phyloP scores from a whole-genome alignment of 2,329 filamentous ascomycete species.

The Diplodia scrobiculata region DNA sequence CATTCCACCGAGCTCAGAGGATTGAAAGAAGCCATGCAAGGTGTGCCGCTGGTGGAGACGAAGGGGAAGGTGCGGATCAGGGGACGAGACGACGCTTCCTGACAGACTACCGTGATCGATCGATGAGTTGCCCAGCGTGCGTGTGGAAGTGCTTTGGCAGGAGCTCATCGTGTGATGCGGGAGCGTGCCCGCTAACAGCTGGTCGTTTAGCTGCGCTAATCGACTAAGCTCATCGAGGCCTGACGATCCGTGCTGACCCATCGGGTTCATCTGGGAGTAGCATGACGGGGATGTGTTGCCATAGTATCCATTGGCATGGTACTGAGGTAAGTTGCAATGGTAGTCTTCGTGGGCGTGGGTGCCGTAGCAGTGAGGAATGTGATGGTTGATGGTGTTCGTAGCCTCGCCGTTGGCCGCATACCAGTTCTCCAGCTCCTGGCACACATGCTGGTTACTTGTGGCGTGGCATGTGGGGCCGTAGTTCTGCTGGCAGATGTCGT shows the following conservation, averaged over 20 bases:
- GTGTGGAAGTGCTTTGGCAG: conserved; percentile 18
- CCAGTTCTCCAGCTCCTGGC: conserved; percentile 13
- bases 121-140: neutral
- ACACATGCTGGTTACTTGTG: conserved; percentile 6
- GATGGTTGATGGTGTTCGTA: neutral
- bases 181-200: conserved; percentile 6
- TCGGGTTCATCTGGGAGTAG: conserved; percentile 10
- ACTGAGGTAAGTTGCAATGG: conserved; percentile 15
- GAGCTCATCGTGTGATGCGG: neutral
- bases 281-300: neutral
- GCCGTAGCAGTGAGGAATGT: conserved; percentile 4
- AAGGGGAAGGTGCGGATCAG: conserved; percentile 18
- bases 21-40: neutral
- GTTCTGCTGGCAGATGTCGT: neutral
- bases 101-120: conserved; percentile 17
- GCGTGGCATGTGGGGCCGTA: conserved; percentile 7
- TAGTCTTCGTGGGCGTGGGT: neutral
- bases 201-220: conserved; percentile 13
- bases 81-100: conserved; percentile 11
- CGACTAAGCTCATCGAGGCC: conserved; percentile 25
- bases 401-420: neutral
- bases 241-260: conserved; percentile 16
- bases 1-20: neutral
- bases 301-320: conserved; percentile 7
- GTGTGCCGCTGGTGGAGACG: conserved; percentile 11